Evolutionary conservation across 106 monocot genomes (phyloP), one percentile per base, ranked within the genome.

Genomic region (Allium sativum): DNA sequence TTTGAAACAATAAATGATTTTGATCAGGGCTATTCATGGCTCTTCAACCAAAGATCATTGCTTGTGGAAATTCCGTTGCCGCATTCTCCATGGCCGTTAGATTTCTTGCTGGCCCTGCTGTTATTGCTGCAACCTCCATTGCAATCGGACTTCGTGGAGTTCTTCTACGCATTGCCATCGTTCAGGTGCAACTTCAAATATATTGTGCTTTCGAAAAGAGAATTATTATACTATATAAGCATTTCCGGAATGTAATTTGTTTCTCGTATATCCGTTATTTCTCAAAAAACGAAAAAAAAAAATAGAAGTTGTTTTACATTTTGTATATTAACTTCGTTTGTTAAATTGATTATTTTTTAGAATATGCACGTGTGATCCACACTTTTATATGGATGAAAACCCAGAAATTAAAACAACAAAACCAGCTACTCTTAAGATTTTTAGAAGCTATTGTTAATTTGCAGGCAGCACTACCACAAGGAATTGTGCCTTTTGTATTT

Each of bases 401-500:
- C 15, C n/a, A n/a, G n/a, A n/a, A n/a, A n/a, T n/a, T n/a, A n/a
- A n/a, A 13, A 0, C 9, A 58, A 18, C 11, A 58, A 21, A 58
- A 58, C 41, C 58, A 41, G 41, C 13, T 58, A n/a, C n/a, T n/a
- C n/a, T n/a, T n/a, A n/a, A 20, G 10, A 0, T 16, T 44, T n/a
- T 8, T 44, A 6, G 11, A 45, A 21, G 16, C 8, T 10, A 15
- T 54, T 14, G 55, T 43, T 69, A 56, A 43, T 10, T n/a, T 52
- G 44, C 74, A 89, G 83, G 92, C 92, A 9, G 83, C 92, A 68
- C 87, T 92, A 59, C 92, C 92, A 18, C 92, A 87, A 65, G 92
- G 92, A 22, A 92, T 92, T 13, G 92, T 92, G 10, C 92, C 92
- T 10, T 92, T 92, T 64, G 92, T 92, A 10, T 92, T 92, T 42